Evolutionary conservation across 208 protist species (phyloP).

Genomic region (Sergeia podlipaevii): DNA sequence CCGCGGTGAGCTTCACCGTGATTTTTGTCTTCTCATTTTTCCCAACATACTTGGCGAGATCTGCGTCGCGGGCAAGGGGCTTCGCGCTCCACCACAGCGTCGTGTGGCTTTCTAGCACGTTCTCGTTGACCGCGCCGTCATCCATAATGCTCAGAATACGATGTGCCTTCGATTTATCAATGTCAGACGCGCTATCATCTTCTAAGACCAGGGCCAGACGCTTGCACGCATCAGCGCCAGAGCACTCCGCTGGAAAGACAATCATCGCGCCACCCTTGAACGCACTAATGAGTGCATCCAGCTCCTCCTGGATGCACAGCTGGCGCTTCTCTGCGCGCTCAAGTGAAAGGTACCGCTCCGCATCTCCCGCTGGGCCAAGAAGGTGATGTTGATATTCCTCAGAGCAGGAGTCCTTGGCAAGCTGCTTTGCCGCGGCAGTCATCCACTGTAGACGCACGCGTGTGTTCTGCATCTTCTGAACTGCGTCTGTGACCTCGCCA

Average conservation of each 20-base stretch:
- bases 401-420: constrained; percentile 68
- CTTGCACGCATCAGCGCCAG: constrained; percentile 60
- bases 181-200: constrained; percentile 42
- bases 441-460: constrained; percentile 86
- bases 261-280: constrained; percentile 88
- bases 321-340: constrained; percentile 65
- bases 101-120: constrained; percentile 53
- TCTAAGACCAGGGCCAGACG: constrained; percentile 67
- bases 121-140: constrained; percentile 78
- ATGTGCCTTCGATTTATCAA: constrained; percentile 72
- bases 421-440: constrained; percentile 70
- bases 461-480: constrained; percentile 85
- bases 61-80: constrained; percentile 64
- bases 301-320: constrained; percentile 54
- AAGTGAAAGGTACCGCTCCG: constrained; percentile 69
- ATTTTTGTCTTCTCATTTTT: constrained; percentile 94
- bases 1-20: constrained; percentile 82
- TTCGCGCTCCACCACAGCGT: constrained; percentile 91
- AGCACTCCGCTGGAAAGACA: constrained; percentile 85
- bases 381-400: constrained; percentile 67
- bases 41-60: constrained; percentile 84
- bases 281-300: constrained; percentile 52
- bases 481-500: constrained; percentile 64
- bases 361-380: constrained; percentile 55
- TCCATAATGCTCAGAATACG: constrained; percentile 82